These are phyloP conservation scores for Adansonia madagascariensis DNA, from an alignment of 441 rosid genomes.

Conservation along the genomic window DNA sequence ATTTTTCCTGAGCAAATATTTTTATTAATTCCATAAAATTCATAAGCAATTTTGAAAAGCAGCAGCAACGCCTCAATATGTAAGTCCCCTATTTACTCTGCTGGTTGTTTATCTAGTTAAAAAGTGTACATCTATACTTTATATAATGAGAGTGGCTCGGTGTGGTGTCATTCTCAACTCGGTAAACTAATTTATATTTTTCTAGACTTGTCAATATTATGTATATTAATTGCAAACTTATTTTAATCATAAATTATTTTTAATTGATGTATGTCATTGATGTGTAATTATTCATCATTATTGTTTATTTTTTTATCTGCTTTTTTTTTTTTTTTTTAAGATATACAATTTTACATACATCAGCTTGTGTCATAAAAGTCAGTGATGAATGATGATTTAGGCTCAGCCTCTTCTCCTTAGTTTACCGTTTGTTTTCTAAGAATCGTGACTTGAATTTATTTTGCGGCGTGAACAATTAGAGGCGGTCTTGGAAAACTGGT, in stretches of 20 bases:
- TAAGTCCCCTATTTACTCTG: not conserved
- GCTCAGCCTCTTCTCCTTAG: not conserved
- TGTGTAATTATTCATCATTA: too few relatives aligned
- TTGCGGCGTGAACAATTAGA: not conserved
- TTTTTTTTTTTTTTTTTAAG: too few relatives aligned
- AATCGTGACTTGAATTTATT: not conserved
- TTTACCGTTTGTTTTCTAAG: not conserved
- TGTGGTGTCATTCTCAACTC: too few relatives aligned
- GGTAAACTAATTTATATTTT: too few relatives aligned
- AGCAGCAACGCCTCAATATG: not conserved
- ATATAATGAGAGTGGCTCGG: too few relatives aligned
- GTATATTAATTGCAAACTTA: too few relatives aligned
- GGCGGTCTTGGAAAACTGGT: not conserved
- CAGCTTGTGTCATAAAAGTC: too few relatives aligned
- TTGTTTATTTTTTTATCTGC: too few relatives aligned
- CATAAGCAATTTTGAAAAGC: conserved; percentile 34
- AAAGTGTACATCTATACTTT: not conserved
- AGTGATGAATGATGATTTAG: conserved; percentile 16
- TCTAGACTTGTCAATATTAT: too few relatives aligned
- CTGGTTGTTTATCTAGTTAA: not conserved
- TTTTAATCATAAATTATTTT: too few relatives aligned
- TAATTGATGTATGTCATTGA: too few relatives aligned
- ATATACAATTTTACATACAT: too few relatives aligned
- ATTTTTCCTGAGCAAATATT: not conserved
- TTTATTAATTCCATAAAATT: not conserved